A percentile compares a stretch with the other conserved stretches of the same genome.
phyloP scores from a whole-genome alignment of 208 protist genomes.

The Sergeia podlipaevii region DNA sequence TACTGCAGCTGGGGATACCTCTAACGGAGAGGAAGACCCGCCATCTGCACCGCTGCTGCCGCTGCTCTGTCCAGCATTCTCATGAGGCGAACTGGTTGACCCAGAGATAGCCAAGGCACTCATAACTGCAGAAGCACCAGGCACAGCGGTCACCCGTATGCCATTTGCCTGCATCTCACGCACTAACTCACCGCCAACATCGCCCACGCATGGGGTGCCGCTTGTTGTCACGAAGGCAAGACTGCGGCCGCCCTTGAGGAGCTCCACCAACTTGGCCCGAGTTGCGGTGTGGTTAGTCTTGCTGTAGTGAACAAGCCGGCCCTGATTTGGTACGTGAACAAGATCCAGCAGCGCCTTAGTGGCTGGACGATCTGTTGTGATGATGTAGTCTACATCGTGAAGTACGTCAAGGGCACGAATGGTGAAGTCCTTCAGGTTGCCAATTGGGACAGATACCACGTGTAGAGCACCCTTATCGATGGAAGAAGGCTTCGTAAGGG shows the following conservation, averaged over 20 bases:
- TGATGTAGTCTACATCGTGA: slow-evolving; percentile 85
- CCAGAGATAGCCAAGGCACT: slow-evolving; percentile 74
- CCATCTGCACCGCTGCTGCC: background rate
- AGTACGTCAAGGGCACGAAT: slow-evolving; percentile 82
- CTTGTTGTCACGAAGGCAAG: slow-evolving; percentile 88
- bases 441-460: slow-evolving; percentile 89
- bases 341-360: slow-evolving; percentile 85
- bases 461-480: slow-evolving; percentile 79
- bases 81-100: slow-evolving; percentile 53
- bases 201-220: slow-evolving; percentile 86
- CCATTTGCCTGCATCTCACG: slow-evolving; percentile 73
- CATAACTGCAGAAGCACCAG: slow-evolving; percentile 72
- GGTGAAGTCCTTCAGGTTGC: slow-evolving; percentile 91
- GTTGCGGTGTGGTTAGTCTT: slow-evolving; percentile 53
- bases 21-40: too few relatives aligned
- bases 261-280: slow-evolving; percentile 72
- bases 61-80: slow-evolving; percentile 12
- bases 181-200: slow-evolving; percentile 78
- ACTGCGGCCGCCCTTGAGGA: slow-evolving; percentile 83
- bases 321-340: slow-evolving; percentile 69
- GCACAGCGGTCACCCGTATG: slow-evolving; percentile 82
- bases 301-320: slow-evolving; percentile 87
- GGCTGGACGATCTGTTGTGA: slow-evolving; percentile 75
- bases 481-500: slow-evolving; percentile 68
- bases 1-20: too few relatives aligned